phyloP scores from a whole-genome alignment of 2,329 filamentous ascomycete genomes.

The Juglanconis oblonga region DNA sequence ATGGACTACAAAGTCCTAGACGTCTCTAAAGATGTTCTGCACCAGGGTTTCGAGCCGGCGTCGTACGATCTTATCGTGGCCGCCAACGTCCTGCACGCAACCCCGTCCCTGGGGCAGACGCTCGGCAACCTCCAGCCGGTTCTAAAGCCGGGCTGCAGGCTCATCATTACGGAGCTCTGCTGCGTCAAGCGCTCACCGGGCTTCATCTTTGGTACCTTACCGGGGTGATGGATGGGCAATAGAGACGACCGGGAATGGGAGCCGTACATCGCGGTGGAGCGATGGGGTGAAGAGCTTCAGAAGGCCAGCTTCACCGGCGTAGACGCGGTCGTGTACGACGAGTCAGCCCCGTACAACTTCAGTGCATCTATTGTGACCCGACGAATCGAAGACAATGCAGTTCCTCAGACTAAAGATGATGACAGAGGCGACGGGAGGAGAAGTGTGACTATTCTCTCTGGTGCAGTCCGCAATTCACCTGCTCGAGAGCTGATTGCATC shows the following conservation, averaged over 20 bases:
- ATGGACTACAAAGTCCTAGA: slow-evolving; percentile 20
- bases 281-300: slow-evolving; percentile 19
- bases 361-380: neutral
- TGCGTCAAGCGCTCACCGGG: neutral
- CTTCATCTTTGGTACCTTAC: neutral
- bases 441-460: too few relatives aligned
- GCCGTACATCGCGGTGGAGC: slow-evolving; percentile 15
- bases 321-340: slow-evolving; percentile 12
- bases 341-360: neutral
- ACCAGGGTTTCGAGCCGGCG: slow-evolving; percentile 23
- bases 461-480: too few relatives aligned
- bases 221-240: slow-evolving; percentile 6
- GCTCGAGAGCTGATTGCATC: too few relatives aligned
- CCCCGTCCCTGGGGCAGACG: neutral
- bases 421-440: too few relatives aligned
- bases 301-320: slow-evolving; percentile 14
- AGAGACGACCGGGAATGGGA: neutral
- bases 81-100: slow-evolving; percentile 4
- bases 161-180: neutral
- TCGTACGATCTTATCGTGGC: slow-evolving; percentile 24
- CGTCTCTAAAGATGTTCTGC: slow-evolving; percentile 6
- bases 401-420: too few relatives aligned
- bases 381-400: neutral
- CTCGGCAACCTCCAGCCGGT: neutral
- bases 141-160: neutral